Evolutionary conservation across 805 yeast species (phyloP).

Genomic region (Zygosaccharomyces gambellarensis): DNA sequence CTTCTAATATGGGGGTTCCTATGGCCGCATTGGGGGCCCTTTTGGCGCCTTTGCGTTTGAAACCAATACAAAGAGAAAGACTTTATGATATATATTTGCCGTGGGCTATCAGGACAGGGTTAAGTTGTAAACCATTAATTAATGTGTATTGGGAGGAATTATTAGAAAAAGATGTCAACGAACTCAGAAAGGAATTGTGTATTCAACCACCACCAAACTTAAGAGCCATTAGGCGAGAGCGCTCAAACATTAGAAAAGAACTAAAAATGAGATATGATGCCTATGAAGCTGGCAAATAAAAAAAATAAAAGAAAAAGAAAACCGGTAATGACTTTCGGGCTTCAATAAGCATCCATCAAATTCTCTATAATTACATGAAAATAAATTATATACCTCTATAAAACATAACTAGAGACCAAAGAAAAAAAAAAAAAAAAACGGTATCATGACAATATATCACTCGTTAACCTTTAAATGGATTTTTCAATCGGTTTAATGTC

Average conservation of each 20-base stretch:
- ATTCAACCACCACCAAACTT: conserved; percentile 77
- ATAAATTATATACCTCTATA: background rate
- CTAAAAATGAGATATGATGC: conserved; percentile 27
- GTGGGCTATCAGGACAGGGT: conserved; percentile 78
- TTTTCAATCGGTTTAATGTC: background rate
- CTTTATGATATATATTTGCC: conserved; percentile 72
- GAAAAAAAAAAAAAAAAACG: background rate
- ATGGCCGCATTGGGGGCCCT: conserved; percentile 92
- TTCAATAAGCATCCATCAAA: background rate
- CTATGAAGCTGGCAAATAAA: conserved; percentile 9
- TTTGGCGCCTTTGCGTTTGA: conserved; percentile 80
- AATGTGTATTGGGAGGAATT: conserved; percentile 90
- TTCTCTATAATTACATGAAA: conserved; percentile 4
- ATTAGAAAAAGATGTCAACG: conserved; percentile 65
- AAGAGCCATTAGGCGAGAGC: conserved; percentile 51
- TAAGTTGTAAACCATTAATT: conserved; percentile 67
- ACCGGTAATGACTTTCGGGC: too few species aligned
- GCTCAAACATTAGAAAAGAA: conserved; percentile 20
- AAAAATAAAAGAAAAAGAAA: background rate
- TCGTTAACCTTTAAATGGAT: background rate
- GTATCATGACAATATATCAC: background rate
- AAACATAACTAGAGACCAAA: background rate
- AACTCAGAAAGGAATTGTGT: conserved; percentile 65
- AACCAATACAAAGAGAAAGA: conserved; percentile 55
- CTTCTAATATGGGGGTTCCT: conserved; percentile 85